Percentiles rank a stretch among this genome's conserved stretches.
phyloP scores from a whole-genome alignment of 2,329 filamentous ascomycete genomes.

The Colletotrichum lentis region DNA sequence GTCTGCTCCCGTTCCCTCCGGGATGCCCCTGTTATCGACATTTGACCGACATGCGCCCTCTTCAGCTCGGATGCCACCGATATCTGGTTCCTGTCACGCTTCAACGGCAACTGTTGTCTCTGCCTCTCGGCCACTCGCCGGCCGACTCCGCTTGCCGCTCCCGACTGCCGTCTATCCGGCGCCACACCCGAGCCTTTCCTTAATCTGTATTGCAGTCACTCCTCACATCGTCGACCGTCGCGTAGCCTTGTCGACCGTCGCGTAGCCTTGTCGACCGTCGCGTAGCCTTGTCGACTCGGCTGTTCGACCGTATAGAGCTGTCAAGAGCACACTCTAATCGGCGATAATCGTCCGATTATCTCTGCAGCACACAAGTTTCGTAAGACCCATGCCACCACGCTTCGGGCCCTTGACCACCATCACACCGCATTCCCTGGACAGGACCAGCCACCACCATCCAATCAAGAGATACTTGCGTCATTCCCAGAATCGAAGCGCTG shows the following conservation, averaged over 20 bases:
- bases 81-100: constrained; percentile 7
- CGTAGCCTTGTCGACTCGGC: no score
- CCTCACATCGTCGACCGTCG: no score
- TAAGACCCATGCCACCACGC: background rate
- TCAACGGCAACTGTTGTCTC: constrained; percentile 9
- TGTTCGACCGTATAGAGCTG: background rate
- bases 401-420: background rate
- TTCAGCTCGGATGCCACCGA: background rate
- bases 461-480: background rate
- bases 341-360: background rate
- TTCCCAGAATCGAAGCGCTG: background rate
- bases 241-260: no score
- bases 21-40: background rate
- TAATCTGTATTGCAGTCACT: background rate
- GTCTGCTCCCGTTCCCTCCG: background rate
- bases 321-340: background rate
- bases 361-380: background rate
- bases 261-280: no score
- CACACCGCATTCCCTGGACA: constrained; percentile 1
- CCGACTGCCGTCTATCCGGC: constrained; percentile 29
- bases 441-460: background rate
- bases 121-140: background rate
- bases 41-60: background rate
- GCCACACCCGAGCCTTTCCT: background rate
- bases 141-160: constrained; percentile 8